A percentile compares a stretch with the other conserved stretches of the same genome.
Conservation (phyloP, 2,329 filamentous ascomycete genomes). For the Clarireedia homoeocarpa region DNA sequence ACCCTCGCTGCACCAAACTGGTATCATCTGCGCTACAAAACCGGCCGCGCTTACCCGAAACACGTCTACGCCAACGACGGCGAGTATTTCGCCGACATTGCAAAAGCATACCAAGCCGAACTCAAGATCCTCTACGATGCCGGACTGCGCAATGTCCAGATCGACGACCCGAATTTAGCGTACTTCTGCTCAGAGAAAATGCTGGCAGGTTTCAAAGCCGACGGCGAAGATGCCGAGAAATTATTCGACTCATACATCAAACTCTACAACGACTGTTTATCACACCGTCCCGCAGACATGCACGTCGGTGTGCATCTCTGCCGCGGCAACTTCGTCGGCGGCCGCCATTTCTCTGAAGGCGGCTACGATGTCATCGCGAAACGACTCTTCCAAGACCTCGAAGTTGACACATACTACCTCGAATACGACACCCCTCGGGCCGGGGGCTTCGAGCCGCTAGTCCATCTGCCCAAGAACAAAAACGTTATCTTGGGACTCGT, state of each 20-base stretch:
- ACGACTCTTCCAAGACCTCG: conserved; percentile 55
- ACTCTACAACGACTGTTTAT: conserved; percentile 66
- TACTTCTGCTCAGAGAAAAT: conserved; percentile 70
- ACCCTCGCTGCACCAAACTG: conserved; percentile 60
- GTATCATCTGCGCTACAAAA: conserved; percentile 58
- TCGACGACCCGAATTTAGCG: conserved; percentile 51
- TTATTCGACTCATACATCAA: conserved; percentile 69
- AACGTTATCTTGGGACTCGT: conserved; percentile 57
- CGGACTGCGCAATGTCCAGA: conserved; percentile 45
- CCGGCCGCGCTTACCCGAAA: conserved; percentile 42
- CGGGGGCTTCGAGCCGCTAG: conserved; percentile 59
- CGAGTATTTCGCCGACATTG: conserved; percentile 47
- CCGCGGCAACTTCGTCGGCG: conserved; percentile 59
- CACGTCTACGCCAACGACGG: conserved; percentile 42
- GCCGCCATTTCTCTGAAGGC: conserved; percentile 58
- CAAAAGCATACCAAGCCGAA: conserved; percentile 44
- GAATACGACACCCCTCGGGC: conserved; percentile 60
- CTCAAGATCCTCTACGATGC: conserved; percentile 44
- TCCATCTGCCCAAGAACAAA: conserved; percentile 51
- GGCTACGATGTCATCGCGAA: conserved; percentile 60
- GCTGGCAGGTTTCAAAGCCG: conserved; percentile 60
- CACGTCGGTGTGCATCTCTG: conserved; percentile 73
- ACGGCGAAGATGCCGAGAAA: conserved; percentile 60
- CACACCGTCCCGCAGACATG: conserved; percentile 57
- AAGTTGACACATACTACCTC: conserved; percentile 60